Percentiles rank a stretch among this genome's conserved stretches.
Evolutionary conservation across 2,329 filamentous ascomycete genomes (phyloP).

Genomic region (Magnaporthiopsis rhizophila): DNA sequence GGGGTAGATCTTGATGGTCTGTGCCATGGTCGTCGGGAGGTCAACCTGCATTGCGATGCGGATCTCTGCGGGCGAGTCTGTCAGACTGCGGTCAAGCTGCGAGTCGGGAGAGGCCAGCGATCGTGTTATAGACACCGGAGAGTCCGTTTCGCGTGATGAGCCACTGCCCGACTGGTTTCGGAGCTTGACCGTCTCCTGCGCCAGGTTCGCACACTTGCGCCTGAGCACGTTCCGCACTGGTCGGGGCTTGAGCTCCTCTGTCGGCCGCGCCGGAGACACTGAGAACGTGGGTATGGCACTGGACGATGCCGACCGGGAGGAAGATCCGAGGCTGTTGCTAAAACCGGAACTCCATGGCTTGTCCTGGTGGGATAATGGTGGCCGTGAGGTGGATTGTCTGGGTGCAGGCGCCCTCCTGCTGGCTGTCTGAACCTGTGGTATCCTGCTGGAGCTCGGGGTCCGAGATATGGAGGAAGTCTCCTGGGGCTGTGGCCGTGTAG

Average conservation of each 20-base stretch:
- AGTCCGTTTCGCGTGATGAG: slow-evolving; percentile 28
- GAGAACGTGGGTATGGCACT: slow-evolving; percentile 23
- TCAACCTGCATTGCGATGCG: slow-evolving; percentile 34
- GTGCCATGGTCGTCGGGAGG: slow-evolving; percentile 26
- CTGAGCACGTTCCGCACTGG: slow-evolving; percentile 35
- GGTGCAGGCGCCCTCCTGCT: slow-evolving; percentile 22
- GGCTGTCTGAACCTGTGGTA: slow-evolving; percentile 30
- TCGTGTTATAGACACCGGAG: slow-evolving; percentile 34
- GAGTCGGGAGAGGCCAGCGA: slow-evolving; percentile 29
- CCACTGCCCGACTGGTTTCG: slow-evolving; percentile 26
- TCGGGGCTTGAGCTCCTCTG: slow-evolving; percentile 21
- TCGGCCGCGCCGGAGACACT: slow-evolving; percentile 25
- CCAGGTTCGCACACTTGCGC: slow-evolving; percentile 40
- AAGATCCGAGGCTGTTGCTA: slow-evolving; percentile 19
- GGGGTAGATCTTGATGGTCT: slow-evolving; percentile 44
- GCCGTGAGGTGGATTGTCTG: slow-evolving; percentile 20
- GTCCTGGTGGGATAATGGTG: slow-evolving; percentile 32
- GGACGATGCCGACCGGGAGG: slow-evolving; percentile 20
- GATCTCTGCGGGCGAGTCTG: slow-evolving; percentile 36
- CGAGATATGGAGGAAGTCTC: slow-evolving; percentile 12
- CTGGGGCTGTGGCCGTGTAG: slow-evolving; percentile 8
- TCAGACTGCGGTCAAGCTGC: slow-evolving; percentile 33
- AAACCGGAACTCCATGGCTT: slow-evolving; percentile 31
- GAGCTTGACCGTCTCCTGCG: slow-evolving; percentile 26
- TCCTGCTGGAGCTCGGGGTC: slow-evolving; percentile 23